Evolutionary conservation across 495 filamentous ascomycete species (phyloP), one percentile per base, ranked within the genome.

Genomic region (Evernia prunastri): DNA sequence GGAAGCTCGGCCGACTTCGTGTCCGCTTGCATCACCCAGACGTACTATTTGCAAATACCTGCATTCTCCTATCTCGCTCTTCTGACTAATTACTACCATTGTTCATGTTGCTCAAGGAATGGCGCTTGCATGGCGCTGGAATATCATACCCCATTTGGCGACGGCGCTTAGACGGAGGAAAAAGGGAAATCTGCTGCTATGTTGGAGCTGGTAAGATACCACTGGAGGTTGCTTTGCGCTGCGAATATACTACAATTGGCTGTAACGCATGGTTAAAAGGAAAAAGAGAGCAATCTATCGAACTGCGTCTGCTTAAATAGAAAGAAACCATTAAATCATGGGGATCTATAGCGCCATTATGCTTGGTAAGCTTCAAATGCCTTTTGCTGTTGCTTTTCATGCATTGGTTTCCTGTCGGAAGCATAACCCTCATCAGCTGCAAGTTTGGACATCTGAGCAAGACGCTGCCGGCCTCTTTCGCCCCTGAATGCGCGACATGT

Each of bases 71-170:
- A 18, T 33, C 51, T 63, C 27, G 51, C 29, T 47, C 25, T 57
- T 42, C 43, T n/a, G 27, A 20, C 18, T 45, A 18, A 59, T 42
- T 25, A 36, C n/a, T 27, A 54, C 17, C n/a, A 27, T 59, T 59
- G 4, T 59, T 31, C 25, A 31, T 40, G 33, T 33, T 59, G 29
- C 49, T 53, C 27, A 53, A 37, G 35, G 39, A 3, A 58, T 25
- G 17, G n/a, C 56, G 56, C 35, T 9, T 42, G 29, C 13, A 40
- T 25, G 56, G 56, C 35, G 56, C 27, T 59, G 35, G 18, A 39
- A 31, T 15, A 59, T 59, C 23, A 54, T 54, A 54, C 51, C 51
- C 51, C 29, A 53, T 53, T 53, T 54, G 51, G 27, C 29, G 51
- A 54, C 6, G 51, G 51, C 51, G 51, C 51, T 54, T 54, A 15